Base-by-base conservation (phyloP, 768 basidiomycete species). In the Udeniomyces megalosporus region DNA sequence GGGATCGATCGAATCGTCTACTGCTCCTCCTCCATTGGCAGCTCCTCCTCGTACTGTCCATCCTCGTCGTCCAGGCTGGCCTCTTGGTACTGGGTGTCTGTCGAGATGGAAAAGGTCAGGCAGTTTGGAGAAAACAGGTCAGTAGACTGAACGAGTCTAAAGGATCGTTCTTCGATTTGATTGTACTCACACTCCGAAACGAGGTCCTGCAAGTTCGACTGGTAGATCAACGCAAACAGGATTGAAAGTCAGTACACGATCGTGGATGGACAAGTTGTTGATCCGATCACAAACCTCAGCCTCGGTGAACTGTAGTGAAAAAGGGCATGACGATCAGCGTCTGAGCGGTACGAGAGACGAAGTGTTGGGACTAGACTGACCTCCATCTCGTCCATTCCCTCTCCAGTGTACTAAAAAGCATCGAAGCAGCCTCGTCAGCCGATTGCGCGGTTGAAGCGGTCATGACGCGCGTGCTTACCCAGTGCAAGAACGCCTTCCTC, bases 181-280 rank as follows among this genome's bases (percentile, higher is more conserved):
- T n/a, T n/a, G n/a, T n/a, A 34, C 26, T 14, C 2, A 56, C 35
- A 96, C 76, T 97, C 92, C 58, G 91, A 89, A 67, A 96, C 88
- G 67, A 97, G 79, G 78, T 96, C 93, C 74, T 95, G 90, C 90
- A 96, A 91, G 82, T 96, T 96, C 67, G 88, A 91, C 77, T 97
- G 28, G 26, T 0, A 38, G 12, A 31, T 17, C 11, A 20, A 42
- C 7, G 11, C 15, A 24, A 26, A n/a, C 22, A 31, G 4, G 17
- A n/a, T 22, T n/a, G 58, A 38, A 11, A 17, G 6, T 58, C 46
- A 48, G 24, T 14, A 14, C 10, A 26, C 8, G 26, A 42, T 42
- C 10, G 17, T 42, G n/a, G 42, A 28, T 26, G 42, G 28, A 5
- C 1, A 44, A 31, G 34, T 22, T 35, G 17, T 14, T 6, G 8